Evolutionary conservation across 345 rosid species (phyloP).

Genomic region (Salix udensis): DNA sequence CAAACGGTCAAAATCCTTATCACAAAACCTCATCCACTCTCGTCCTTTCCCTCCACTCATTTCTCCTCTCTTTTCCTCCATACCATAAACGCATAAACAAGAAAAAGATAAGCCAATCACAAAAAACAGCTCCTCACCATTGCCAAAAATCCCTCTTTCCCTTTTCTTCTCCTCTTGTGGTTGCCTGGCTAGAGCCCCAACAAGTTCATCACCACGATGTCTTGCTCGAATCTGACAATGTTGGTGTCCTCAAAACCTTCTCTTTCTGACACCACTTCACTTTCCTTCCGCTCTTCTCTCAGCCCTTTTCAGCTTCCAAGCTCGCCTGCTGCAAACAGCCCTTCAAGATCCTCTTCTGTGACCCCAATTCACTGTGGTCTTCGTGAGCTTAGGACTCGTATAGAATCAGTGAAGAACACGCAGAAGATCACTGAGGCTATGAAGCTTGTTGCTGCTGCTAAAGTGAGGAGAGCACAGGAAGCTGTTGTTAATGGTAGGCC

Average conservation of each 20-base stretch:
- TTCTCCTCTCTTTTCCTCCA: conserved; percentile 31
- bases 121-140: background rate
- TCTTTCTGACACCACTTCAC: conserved; percentile 64
- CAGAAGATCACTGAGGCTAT: conserved; percentile 98
- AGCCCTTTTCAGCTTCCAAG: conserved; percentile 55
- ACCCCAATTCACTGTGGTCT: conserved; percentile 66
- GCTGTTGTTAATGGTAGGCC: conserved; percentile 89
- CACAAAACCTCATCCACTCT: conserved; percentile 62
- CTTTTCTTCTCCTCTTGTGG: conserved; percentile 5
- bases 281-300: conserved; percentile 63
- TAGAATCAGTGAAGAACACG: conserved; percentile 81
- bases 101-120: conserved; percentile 34
- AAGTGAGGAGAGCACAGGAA: conserved; percentile 96
- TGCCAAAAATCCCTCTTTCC: conserved; percentile 5
- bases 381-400: conserved; percentile 74
- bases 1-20: conserved; percentile 62
- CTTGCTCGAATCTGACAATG: conserved; percentile 82
- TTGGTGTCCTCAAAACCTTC: conserved; percentile 73
- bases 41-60: conserved; percentile 53
- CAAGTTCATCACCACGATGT: conserved; percentile 34
- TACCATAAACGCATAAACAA: conserved; percentile 12
- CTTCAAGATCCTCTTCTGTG: conserved; percentile 50
- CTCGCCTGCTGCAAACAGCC: conserved; percentile 27
- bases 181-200: conserved; percentile 7
- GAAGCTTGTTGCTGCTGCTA: conserved; percentile 97